Evolutionary conservation across 2,329 filamentous ascomycete species (phyloP), one percentile per base, ranked within the genome.

Genomic region (Penicillium sp.): DNA sequence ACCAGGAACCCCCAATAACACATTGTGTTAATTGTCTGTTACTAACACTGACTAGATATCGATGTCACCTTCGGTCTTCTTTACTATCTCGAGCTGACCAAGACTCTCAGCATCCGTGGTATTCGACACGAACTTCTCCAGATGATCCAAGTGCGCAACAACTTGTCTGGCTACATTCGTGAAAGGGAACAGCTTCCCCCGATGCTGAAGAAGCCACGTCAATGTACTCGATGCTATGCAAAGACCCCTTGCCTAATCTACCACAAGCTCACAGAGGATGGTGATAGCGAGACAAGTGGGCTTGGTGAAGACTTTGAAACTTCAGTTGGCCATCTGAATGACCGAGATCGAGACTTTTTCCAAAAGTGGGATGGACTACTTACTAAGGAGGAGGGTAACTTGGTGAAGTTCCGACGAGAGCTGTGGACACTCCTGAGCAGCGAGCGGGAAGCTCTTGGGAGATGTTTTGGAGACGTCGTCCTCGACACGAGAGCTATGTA

Each of bases 91-190:
- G 94, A 97, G 71, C 91, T 86, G 2, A 93, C 92, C 0, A 88
- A 91, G 61, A 96, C 89, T 11, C 86, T 91, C 63, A 87, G 92
- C 21, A 90, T 99, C 42, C 91, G 92, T 3, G 87, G 91, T 6
- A 83, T 97, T 54, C 85, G 91, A 36, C 88, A 91, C 62, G 94
- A 99, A 71, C 84, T 99, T 48, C 87, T 92, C 36, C 92, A 97
- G 65, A 96, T 99, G 92, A 89, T 99, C 55, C 92, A 97, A 79
- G 89, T 96, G 73, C 88, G 94, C 49, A 99, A 99, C 67, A 86
- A 91, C 62, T 79, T 99, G 16, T 92, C 93, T 3, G 89, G 88
- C 62, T 92, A 91, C 68, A 86, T 97, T 40, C 87, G 91, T 54
- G 88, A 95, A 68, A 86, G 90, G 55, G 87, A 89, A 59, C 86